Conservation (phyloP, 176 grass and related monocot species). For the Saccharum officinarum region DNA sequence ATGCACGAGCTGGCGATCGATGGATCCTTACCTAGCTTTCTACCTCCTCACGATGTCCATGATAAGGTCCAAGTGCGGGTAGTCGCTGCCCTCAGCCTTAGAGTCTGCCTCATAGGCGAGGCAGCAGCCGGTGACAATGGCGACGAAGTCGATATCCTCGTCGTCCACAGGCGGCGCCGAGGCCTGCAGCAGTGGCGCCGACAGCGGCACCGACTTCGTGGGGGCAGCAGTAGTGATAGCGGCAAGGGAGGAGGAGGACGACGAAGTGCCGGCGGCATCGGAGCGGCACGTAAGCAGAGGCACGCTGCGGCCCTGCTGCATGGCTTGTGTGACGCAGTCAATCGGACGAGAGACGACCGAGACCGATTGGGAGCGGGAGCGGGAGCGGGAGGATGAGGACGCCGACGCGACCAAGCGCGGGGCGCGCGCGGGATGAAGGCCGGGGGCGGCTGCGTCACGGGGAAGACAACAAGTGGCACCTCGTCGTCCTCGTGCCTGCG, state of each 20-base stretch:
- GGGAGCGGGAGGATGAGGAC: too few species aligned
- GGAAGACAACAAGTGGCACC: neutral
- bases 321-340: neutral
- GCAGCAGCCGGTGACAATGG: neutral
- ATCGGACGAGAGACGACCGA: neutral
- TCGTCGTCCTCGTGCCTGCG: neutral
- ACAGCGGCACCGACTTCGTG: neutral
- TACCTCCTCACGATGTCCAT: slow-evolving; percentile 25
- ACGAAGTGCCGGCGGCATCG: neutral
- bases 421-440: neutral
- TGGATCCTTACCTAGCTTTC: neutral
- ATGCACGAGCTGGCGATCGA: too few species aligned
- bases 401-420: neutral
- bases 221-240: too few species aligned
- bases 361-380: neutral
- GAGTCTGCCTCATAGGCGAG: neutral
- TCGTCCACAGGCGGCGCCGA: neutral
- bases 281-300: neutral
- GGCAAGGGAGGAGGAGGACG: neutral
- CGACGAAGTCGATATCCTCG: neutral
- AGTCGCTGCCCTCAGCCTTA: neutral
- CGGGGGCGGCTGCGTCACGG: neutral
- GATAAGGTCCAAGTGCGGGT: slow-evolving; percentile 40
- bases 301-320: neutral
- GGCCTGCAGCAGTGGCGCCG: neutral